A percentile compares a stretch with the other conserved stretches of the same genome.
Conservation (phyloP, 306 rosid species). For the Sechiopsis laciniata region DNA sequence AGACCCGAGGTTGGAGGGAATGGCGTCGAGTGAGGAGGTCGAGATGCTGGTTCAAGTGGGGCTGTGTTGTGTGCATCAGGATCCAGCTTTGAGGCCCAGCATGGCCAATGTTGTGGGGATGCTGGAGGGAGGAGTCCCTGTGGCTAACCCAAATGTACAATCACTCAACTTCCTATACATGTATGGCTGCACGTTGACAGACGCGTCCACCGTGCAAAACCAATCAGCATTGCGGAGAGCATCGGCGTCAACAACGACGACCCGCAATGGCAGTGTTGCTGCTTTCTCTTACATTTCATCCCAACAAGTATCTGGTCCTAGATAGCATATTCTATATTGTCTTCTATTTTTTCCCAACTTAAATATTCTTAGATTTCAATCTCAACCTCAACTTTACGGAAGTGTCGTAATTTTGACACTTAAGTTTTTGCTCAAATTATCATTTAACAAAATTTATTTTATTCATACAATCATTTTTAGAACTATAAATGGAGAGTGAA, state of each 20-base stretch:
- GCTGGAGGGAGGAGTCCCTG: slow-evolving; percentile 70
- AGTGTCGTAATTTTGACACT: too few relatives aligned
- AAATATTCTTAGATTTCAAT: too few relatives aligned
- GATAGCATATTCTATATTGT: slow-evolving; percentile 30
- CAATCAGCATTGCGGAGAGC: slow-evolving; percentile 1
- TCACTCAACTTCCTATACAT: slow-evolving; percentile 70
- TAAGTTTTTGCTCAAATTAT: too few relatives aligned
- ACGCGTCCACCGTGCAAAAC: slow-evolving; percentile 48
- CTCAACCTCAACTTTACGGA: too few relatives aligned
- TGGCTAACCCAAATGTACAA: slow-evolving; percentile 53
- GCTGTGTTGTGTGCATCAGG: slow-evolving; percentile 85
- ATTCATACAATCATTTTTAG: too few relatives aligned
- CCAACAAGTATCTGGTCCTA: slow-evolving; percentile 73
- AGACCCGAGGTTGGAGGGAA: slow-evolving; percentile 62
- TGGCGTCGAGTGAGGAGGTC: slow-evolving; percentile 52
- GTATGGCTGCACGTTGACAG: slow-evolving; percentile 61
- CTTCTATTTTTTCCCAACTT: too few relatives aligned
- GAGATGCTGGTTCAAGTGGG: slow-evolving; percentile 59
- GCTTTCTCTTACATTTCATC: slow-evolving; percentile 65
- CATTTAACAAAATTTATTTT: too few relatives aligned
- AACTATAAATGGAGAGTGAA: too few relatives aligned
- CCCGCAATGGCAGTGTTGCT: not conserved
- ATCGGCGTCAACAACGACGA: not conserved
- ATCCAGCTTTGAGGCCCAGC: slow-evolving; percentile 70
- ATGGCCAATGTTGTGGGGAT: slow-evolving; percentile 68